Conservation (phyloP, 1,139 yeast species). For the Diutina scorzettiae region DNA sequence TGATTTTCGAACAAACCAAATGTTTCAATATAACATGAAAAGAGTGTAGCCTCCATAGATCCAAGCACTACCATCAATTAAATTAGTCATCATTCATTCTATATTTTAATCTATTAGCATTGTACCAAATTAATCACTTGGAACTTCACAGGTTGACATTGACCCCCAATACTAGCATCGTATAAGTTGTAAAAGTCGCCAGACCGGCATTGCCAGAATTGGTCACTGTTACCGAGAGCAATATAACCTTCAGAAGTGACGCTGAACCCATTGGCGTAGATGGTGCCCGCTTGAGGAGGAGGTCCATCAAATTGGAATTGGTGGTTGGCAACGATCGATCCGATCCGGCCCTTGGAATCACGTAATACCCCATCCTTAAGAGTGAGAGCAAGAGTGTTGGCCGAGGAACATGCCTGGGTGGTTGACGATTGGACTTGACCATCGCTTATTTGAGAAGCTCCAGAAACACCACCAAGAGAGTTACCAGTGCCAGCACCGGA, state of each 20-base stretch:
- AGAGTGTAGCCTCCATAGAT: no score
- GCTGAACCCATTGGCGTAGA: slow-evolving; percentile 69
- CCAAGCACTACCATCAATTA: no score
- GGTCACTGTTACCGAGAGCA: slow-evolving; percentile 53
- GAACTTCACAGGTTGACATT: slow-evolving; percentile 54
- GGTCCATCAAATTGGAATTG: slow-evolving; percentile 89
- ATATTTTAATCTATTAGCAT: slow-evolving; percentile 39
- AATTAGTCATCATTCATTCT: no score
- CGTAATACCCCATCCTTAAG: slow-evolving; percentile 42
- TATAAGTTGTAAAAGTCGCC: slow-evolving; percentile 78
- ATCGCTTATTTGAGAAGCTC: neutral
- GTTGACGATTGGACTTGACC: neutral
- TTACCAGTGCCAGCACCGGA: slow-evolving; percentile 12
- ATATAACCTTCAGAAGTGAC: slow-evolving; percentile 46
- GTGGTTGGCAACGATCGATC: slow-evolving; percentile 75
- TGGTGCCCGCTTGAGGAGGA: slow-evolving; percentile 84
- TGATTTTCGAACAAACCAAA: no score
- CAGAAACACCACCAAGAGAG: neutral
- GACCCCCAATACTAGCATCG: slow-evolving; percentile 53
- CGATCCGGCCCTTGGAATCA: slow-evolving; percentile 59
- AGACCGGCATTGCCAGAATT: slow-evolving; percentile 70
- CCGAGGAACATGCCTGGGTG: slow-evolving; percentile 34
- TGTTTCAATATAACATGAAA: no score
- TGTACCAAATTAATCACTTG: slow-evolving; percentile 49
- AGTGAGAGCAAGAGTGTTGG: slow-evolving; percentile 42